A percentile compares a stretch with the other conserved stretches of the same genome.
These are phyloP conservation scores for Scalesia atractyloides DNA, from an alignment of 129 eudicot genomes.

Conservation along the genomic window DNA sequence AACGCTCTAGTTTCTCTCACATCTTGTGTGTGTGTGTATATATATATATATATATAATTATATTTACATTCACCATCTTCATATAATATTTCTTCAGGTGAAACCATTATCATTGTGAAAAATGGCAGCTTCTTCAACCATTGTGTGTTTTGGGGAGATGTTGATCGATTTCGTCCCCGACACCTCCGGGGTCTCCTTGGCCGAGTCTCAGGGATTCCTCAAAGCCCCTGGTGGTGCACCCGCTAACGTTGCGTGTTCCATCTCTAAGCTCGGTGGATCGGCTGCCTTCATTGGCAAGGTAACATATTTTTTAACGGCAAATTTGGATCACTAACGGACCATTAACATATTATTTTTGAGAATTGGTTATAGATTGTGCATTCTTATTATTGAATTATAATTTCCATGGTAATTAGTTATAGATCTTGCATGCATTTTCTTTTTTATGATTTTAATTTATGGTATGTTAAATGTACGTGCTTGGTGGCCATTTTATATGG, in stretches of 20 bases:
- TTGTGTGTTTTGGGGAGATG: slow-evolving; percentile 82
- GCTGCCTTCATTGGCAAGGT: slow-evolving; percentile 82
- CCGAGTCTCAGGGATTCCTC: slow-evolving; percentile 65
- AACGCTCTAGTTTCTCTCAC: slow-evolving; percentile 23
- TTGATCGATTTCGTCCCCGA: slow-evolving; percentile 77
- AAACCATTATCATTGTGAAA: slow-evolving; percentile 10
- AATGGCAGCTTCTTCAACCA: slow-evolving; percentile 42
- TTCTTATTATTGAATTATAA: slow-evolving; percentile 1
- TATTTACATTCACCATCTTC: background rate
- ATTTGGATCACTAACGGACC: no score
- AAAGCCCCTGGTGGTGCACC: slow-evolving; percentile 96
- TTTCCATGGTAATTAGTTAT: background rate
- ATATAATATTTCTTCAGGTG: background rate
- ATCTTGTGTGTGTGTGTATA: no score
- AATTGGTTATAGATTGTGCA: background rate
- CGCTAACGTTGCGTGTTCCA: slow-evolving; percentile 78
- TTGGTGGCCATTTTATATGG: background rate
- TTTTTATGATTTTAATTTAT: background rate
- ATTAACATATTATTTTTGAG: background rate
- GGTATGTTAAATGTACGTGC: background rate
- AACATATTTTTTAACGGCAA: background rate
- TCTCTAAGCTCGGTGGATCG: slow-evolving; percentile 63
- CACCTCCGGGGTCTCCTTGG: slow-evolving; percentile 63
- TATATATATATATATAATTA: background rate
- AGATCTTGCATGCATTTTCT: background rate